Evolutionary conservation across 257 asterid genomes (phyloP), one percentile per base, ranked within the genome.

Genomic region (Nicotiana noctiflora): DNA sequence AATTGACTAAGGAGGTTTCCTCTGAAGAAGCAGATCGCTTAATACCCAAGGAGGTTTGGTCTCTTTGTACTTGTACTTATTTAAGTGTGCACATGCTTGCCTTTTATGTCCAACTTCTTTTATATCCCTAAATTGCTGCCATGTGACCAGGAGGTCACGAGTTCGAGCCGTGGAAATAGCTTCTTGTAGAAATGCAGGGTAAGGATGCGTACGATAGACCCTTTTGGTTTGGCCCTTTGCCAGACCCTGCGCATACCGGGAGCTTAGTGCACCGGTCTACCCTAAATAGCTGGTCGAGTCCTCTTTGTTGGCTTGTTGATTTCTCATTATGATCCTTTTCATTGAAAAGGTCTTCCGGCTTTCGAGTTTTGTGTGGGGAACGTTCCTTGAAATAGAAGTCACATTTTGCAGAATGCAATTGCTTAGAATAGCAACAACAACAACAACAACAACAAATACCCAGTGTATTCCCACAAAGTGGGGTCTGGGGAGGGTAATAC

Each of bases 21-120:
- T 97, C 98, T 60, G 99, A 95, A 89, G 99, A 95, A 88, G 99
- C 98, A 81, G 97, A 87, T 32, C 90, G 92, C 82, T 89, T 95
- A 88, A 89, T 95, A 82, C 94, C 99, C 9, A 91, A 87, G n/a
- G 99, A 95, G 98, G 99, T 95, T 75, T 81, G 80, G 37, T 61
- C 56, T 80, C 25, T 61, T 56, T 46, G 25, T 46, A 72, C 40
- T 32, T 46, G 78, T 49, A 49, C 78, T 23, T 72, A 1, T 72
- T 46, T 49, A 14, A 72, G 78, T 72, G 40, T 72, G 60, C 78
- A 72, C 25, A 53, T 72, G 37, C 40, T 72, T 70, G 59, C 60
- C 23, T 70, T 70, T 72, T 23, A 72, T 72, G 61, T 46, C 46
- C 15, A 72, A 12, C 77, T 49, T 21, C 34, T 19, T 70, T 70